Evolutionary conservation across 163 green algal species (phyloP), one percentile per base, ranked within the genome.

Genomic region (Scenedesmus sp.): DNA sequence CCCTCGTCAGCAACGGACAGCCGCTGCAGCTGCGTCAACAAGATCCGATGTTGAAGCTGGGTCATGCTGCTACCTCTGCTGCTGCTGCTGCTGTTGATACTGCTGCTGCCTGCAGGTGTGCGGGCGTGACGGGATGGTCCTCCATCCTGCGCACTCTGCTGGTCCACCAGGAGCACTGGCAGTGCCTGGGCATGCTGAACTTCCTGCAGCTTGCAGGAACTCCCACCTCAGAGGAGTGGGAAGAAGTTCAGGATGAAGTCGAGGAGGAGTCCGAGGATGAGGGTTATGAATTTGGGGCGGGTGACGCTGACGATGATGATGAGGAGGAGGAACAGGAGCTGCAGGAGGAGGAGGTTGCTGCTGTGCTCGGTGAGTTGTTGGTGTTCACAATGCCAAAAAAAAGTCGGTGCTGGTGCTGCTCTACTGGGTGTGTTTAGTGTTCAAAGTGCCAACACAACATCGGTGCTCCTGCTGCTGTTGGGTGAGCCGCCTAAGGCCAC

Each of bases 141-240:
- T 65, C 43, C 49, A 80, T 92, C 12, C 44, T 88, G 43, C 43
- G 88, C 0, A 89, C 81, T 1, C 53, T 92, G n/a, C 46, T 88
- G 40, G 83, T 85, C 16, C 88, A 92, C 61, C 88, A 92, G 88
- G 37, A 88, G 65, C 73, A 89, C 81, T 92, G 81, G 81, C 65
- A 83, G 65, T 42, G 56, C 42, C 81, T 92, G 44, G 81, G 81
- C 46, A 79, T 85, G 88, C 49, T 89, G 3, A 89, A 85, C n/a
- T 92, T 78, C 80, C 80, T 88, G 49, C 80, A 88, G 61, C 59
- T 88, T 26, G 88, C 80, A 42, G 70, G 33, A n/a, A 44, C 88
- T 24, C 24, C 81, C 13, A 2, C 65, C 18, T 30, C 15, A 37
- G 79, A 24, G 42, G 79, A 80, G 26, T 44, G 49, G 56, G 81